phyloP scores from a whole-genome alignment of 441 rosid genomes.

The Cnidoscolus chayamansa region DNA sequence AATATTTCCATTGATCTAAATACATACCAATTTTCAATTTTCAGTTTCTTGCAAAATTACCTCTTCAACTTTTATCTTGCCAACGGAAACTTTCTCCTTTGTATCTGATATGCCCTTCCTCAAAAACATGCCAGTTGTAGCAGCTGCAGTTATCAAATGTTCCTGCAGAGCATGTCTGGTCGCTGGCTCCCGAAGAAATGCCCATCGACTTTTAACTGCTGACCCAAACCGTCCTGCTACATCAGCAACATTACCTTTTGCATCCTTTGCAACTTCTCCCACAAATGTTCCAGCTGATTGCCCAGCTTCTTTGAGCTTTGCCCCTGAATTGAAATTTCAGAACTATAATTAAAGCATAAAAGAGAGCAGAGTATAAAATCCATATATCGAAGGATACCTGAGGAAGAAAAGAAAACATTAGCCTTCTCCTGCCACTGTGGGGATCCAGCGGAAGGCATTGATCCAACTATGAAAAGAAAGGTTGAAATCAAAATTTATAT shows the following conservation, averaged over 20 bases:
- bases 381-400: conserved; percentile 43
- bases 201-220: conserved; percentile 71
- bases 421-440: conserved; percentile 91
- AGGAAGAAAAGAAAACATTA: conserved; percentile 75
- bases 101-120: conserved; percentile 84
- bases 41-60: conserved; percentile 33
- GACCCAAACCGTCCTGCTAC: conserved; percentile 82
- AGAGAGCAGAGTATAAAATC: not conserved
- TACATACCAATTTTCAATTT: not conserved
- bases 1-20: not conserved
- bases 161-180: conserved; percentile 84
- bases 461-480: conserved; percentile 22
- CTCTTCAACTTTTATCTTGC: conserved; percentile 98
- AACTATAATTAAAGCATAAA: conserved; percentile 20
- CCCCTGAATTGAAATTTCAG: conserved; percentile 43
- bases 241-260: conserved; percentile 77
- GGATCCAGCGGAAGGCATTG: conserved; percentile 69
- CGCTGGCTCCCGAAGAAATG: conserved; percentile 74
- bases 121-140: conserved; percentile 72
- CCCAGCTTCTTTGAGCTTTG: conserved; percentile 76
- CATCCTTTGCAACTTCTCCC: conserved; percentile 85
- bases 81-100: conserved; percentile 81
- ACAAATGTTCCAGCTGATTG: conserved; percentile 77
- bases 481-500: conserved; percentile 2
- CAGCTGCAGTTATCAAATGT: conserved; percentile 80